Base-by-base conservation (phyloP, 495 filamentous ascomycete genomes). In the Hyaloscypha finlandica region DNA sequence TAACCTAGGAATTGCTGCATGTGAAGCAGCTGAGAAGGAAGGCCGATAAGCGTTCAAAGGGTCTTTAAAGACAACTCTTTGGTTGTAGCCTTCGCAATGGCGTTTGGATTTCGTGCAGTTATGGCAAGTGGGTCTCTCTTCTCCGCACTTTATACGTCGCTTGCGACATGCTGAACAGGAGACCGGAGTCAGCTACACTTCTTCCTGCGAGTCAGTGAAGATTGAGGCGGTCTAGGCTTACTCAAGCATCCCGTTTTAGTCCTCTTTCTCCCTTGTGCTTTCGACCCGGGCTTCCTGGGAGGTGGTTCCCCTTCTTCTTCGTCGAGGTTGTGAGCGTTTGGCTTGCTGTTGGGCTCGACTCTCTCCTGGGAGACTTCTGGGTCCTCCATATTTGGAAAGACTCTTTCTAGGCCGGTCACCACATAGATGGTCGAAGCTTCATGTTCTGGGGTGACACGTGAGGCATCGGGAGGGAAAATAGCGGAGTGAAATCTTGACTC, bases 211-310 rank as follows among this genome's bases (percentile, higher is more conserved):
- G 42, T 53, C 5, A 30, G 16, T 55, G 29, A 19, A 53, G 37
- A 48, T 14, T 2, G 25, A 31, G 30, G 14, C 30, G 45, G 25
- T 11, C n/a, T 32, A n/a, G 39, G 85, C 91, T 74, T 85, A 95
- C 92, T 99, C 66, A 99, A 81, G 77, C 95, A 99, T 30, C 95
- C 95, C 2, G 95, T 97, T 79, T 99, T 99, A 48, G 95, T 97
- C 72, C 95, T 85, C 75, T 92, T 97, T 71, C 90, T 82, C 29
- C 71, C 71, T 42, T 64, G 65, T 8, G 58, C 71, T 61, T 73
- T 73, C 45, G 71, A 68, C 57, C 68, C 66, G 14, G 63, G 63
- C 48, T 70, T 73, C 39, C 42, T 68, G 8, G 68, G 57, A 39
- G 37, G 39, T 61, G 63, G 33, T 14, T 65, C 65, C 19, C 22